Evolutionary conservation across 495 filamentous ascomycete genomes (phyloP).

Genomic region (Aspergillus asperescens): DNA sequence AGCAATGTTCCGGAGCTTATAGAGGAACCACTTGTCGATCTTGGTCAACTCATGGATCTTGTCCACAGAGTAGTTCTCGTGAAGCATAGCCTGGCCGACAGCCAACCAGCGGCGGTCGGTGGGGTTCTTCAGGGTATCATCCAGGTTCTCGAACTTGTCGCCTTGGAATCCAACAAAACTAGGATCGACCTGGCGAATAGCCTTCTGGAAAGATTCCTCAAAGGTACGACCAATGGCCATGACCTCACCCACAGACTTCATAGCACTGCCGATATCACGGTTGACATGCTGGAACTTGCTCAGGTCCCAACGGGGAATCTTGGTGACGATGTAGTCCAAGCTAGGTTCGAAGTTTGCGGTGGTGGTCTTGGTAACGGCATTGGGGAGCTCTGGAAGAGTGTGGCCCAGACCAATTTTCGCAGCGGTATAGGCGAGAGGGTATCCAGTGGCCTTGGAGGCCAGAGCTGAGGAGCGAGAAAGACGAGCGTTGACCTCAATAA

Average conservation of each 20-base stretch:
- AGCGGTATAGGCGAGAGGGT: conserved; percentile 92
- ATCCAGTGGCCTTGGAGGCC: conserved; percentile 95
- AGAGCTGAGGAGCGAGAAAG: conserved; percentile 90
- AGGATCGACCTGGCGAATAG: conserved; percentile 92
- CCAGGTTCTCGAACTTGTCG: conserved; percentile 86
- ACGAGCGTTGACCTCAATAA: conserved; percentile 97
- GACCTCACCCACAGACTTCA: conserved; percentile 98
- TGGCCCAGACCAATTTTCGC: conserved; percentile 96
- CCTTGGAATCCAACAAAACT: conserved; percentile 90
- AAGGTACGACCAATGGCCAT: conserved; percentile 99
- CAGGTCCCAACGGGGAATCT: conserved; percentile 96
- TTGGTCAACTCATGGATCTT: conserved; percentile 87
- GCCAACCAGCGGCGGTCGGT: conserved; percentile 95
- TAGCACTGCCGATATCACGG: conserved; percentile 91
- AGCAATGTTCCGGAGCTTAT: conserved; percentile 96
- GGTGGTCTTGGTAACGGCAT: conserved; percentile 96
- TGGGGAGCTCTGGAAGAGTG: conserved; percentile 89
- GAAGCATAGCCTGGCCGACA: conserved; percentile 95
- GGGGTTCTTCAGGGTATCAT: conserved; percentile 83
- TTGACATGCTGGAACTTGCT: conserved; percentile 98
- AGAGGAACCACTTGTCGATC: conserved; percentile 98
- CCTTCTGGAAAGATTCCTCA: conserved; percentile 99
- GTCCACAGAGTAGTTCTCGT: conserved; percentile 91
- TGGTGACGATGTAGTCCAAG: conserved; percentile 94
- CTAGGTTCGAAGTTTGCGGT: conserved; percentile 98